Evolutionary conservation across 306 rosid genomes (phyloP), one percentile per base, ranked within the genome.

Genomic region (Inga leiocalycina): DNA sequence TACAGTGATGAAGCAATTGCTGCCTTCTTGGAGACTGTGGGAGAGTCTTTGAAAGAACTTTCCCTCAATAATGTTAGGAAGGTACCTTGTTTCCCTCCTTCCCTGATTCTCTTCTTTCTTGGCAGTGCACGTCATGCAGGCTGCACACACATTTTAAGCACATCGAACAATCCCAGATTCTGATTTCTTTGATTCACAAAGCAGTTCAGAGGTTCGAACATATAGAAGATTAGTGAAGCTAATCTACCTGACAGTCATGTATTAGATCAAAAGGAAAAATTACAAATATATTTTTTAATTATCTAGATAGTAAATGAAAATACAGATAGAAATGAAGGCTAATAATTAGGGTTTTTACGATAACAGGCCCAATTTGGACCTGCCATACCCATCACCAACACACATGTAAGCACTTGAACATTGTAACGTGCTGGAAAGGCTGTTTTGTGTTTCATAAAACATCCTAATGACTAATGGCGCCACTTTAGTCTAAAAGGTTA

Each of bases 1-100:
- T 87, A 70, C 80, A 96, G 99, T 87, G 99, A 96, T 85, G 96
- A 91, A 81, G 91, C 97, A 49, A 68, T 96, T 78, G 97, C 97
- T 85, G 98, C 97, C 30, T 96, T 91, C 78, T 74, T 96, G 82
- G 97, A 96, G 84, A 90, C 92, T 15, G 82, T 77, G 12, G 97
- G 95, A 80, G 90, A 79, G 75, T 80, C 78, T 46, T 88, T 97
- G 65, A 81, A 83, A 61, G 97, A 94, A 79, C 86, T 97, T 82
- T 94, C 92, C 4, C 88, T 97, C 54, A 97, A 94, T 89, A 88
- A 89, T 49, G 39, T 97, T 27, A 90, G 70, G 85, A 90, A 84
- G 97, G 99, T 94, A 85, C 62, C 10, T 37, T 68, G 32, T 59
- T 79, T 75, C 37, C 70, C 30, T 76, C 49, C 54, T 84, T 61